Evolutionary conservation across 495 filamentous ascomycete genomes (phyloP).

Genomic region (Aspergillus hancockii): DNA sequence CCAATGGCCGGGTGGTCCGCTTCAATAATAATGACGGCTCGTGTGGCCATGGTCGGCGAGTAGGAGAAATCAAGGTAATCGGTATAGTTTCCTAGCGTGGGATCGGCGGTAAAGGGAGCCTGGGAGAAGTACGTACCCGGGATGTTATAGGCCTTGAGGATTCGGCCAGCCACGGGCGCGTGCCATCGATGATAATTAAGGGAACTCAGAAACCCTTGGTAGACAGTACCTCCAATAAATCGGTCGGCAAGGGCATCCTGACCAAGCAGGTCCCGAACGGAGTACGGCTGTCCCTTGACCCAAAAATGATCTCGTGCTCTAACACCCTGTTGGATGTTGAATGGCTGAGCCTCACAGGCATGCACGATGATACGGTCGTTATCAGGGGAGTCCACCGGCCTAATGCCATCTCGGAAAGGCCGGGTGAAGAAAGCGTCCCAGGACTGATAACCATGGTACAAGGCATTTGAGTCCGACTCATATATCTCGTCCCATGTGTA

Average conservation of each 20-base stretch:
- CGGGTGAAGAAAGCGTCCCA: constrained; percentile 79
- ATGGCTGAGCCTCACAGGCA: constrained; percentile 61
- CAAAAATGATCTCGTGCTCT: constrained; percentile 54
- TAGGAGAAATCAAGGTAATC: not conserved
- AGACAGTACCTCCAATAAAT: constrained; percentile 60
- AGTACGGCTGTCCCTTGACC: constrained; percentile 70
- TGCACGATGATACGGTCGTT: constrained; percentile 53
- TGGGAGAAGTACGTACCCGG: constrained; percentile 69
- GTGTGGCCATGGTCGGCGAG: constrained; percentile 19
- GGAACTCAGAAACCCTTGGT: constrained; percentile 64
- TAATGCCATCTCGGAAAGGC: constrained; percentile 47
- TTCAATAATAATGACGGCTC: too few species aligned
- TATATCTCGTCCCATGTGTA: constrained; percentile 17
- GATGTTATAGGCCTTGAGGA: constrained; percentile 52
- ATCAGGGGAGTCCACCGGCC: constrained; percentile 55
- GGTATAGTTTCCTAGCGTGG: not conserved
- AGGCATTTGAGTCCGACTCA: constrained; percentile 24
- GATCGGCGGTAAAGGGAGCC: too few species aligned
- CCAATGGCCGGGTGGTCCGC: too few species aligned
- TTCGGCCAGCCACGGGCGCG: constrained; percentile 55
- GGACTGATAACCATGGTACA: constrained; percentile 57
- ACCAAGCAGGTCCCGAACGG: constrained; percentile 59
- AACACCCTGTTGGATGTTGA: constrained; percentile 19
- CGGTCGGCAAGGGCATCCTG: constrained; percentile 45
- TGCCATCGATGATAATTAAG: constrained; percentile 71